These are phyloP conservation scores for Actinidia arguta DNA, from an alignment of 179 eudicot species.

Conservation along the genomic window DNA sequence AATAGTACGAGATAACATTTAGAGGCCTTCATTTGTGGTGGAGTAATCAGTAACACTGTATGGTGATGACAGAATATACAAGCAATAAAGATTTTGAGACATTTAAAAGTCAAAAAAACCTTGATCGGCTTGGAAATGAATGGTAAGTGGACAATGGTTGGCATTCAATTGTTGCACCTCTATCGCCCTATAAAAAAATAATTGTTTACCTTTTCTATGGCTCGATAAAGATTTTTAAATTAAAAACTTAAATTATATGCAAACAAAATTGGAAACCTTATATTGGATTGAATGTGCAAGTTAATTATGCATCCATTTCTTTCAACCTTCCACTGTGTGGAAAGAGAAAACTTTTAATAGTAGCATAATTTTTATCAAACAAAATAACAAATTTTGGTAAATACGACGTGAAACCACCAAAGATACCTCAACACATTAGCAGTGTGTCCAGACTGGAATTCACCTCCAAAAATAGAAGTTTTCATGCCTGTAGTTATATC, in stretches of 20 bases:
- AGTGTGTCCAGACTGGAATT: conserved; percentile 96
- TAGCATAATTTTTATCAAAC: not conserved
- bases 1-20: not conserved
- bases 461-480: conserved; percentile 96
- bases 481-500: conserved; percentile 91
- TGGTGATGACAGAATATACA: not conserved
- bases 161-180: too few relatives aligned
- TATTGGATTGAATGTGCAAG: not conserved
- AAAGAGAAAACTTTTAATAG: not conserved
- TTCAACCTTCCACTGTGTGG: not conserved
- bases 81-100: not conserved
- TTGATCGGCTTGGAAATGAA: not conserved
- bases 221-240: not conserved
- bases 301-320: not conserved
- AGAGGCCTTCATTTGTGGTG: not conserved
- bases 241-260: not conserved
- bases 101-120: not conserved
- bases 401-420: not conserved
- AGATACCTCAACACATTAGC: conserved; percentile 85
- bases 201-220: not conserved
- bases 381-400: not conserved
- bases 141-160: not conserved
- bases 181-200: not conserved
- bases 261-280: not conserved
- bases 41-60: conserved; percentile 9